Percentiles rank a stretch among this genome's conserved stretches.
Conservation (phyloP, 768 basidiomycete genomes). For the Xerocomellus chrysenteron region DNA sequence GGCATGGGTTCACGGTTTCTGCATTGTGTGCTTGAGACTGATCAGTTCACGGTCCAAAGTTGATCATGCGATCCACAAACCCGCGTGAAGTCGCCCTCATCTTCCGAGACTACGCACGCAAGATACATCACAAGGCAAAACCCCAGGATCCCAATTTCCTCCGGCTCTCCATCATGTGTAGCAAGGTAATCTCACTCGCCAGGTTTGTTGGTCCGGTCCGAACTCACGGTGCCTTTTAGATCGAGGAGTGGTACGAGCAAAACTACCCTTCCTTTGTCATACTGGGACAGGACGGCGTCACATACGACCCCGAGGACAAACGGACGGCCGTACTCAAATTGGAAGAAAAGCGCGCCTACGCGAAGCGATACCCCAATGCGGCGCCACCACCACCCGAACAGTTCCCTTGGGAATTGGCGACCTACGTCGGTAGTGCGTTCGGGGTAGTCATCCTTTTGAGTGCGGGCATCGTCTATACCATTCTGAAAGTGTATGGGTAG, state of each 20-base stretch:
- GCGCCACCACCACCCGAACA: conserved; percentile 1
- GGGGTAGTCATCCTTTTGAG: conserved; percentile 28
- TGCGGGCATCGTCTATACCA: conserved; percentile 21
- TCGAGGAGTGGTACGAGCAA: conserved; percentile 93
- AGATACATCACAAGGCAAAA: conserved; percentile 77
- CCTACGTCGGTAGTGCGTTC: conserved; percentile 30
- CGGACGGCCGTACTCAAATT: conserved; percentile 50
- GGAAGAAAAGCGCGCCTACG: conserved; percentile 44
- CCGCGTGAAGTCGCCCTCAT: conserved; percentile 87
- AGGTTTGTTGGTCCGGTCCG: not conserved
- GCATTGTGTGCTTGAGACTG: not conserved
- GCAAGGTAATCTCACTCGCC: conserved; percentile 53
- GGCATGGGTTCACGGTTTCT: conserved; percentile 42
- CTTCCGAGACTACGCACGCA: conserved; percentile 79
- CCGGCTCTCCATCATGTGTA: conserved; percentile 77
- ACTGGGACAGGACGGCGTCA: conserved; percentile 21
- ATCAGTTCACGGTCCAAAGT: conserved; percentile 39
- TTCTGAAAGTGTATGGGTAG: conserved; percentile 26
- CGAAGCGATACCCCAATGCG: conserved; percentile 18
- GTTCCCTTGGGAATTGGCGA: conserved; percentile 33
- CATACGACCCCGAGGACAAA: conserved; percentile 52
- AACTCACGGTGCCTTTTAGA: conserved; percentile 41
- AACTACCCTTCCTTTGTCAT: conserved; percentile 89
- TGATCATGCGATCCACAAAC: conserved; percentile 92
- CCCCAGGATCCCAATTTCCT: conserved; percentile 88